Percentiles rank a stretch among this genome's conserved stretches.
phyloP scores from a whole-genome alignment of 1,284 basidiomycete species.

The Malassezia equina region DNA sequence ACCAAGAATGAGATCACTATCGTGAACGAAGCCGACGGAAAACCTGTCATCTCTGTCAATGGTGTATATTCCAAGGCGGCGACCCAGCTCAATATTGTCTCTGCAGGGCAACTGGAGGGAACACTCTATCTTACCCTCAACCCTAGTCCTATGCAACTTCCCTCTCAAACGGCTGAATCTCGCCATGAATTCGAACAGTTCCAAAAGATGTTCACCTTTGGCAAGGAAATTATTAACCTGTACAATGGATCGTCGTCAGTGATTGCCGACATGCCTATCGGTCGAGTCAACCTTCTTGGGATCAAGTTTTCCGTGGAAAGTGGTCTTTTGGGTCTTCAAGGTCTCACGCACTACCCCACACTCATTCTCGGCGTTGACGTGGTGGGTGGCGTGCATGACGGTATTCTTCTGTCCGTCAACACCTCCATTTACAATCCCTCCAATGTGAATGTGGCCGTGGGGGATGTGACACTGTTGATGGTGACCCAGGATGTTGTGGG shows the following conservation, averaged over 20 bases:
- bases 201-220: constrained; percentile 45
- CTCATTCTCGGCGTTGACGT: constrained; percentile 62
- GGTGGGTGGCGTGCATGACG: constrained; percentile 58
- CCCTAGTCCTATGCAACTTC: constrained; percentile 55
- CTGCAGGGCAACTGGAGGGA: constrained; percentile 57
- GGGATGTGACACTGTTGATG: constrained; percentile 53
- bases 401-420: constrained; percentile 57
- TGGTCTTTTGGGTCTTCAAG: constrained; percentile 58
- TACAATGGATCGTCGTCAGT: constrained; percentile 60
- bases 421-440: constrained; percentile 61
- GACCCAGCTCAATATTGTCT: constrained; percentile 26
- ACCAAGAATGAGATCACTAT: constrained; percentile 59
- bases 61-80: constrained; percentile 21
- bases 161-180: constrained; percentile 53
- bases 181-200: constrained; percentile 40
- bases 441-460: constrained; percentile 55
- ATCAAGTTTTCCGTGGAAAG: constrained; percentile 68
- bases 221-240: constrained; percentile 56
- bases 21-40: constrained; percentile 55
- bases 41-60: constrained; percentile 51
- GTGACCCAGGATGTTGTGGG: constrained; percentile 50
- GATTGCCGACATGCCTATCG: constrained; percentile 60
- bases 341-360: constrained; percentile 56
- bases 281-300: constrained; percentile 59
- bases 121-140: constrained; percentile 60